Evolutionary conservation across 2,329 filamentous ascomycete genomes (phyloP).

Genomic region (Sarocladiaceae sp.): DNA sequence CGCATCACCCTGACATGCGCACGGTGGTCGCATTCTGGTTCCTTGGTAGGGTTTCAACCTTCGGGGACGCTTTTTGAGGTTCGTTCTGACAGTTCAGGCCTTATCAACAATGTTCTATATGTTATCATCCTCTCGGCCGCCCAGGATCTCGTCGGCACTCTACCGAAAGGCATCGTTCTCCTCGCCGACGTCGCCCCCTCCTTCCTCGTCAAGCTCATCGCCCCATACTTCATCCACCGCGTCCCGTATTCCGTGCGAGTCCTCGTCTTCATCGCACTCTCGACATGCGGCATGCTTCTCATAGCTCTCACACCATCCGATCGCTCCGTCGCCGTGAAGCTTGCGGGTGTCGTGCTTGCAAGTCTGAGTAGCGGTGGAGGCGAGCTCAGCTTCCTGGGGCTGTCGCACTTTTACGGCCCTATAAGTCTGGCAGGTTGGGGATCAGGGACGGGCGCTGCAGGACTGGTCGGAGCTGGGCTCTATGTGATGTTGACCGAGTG

Average conservation of each 20-base stretch:
- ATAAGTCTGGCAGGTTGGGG: slow-evolving; percentile 88
- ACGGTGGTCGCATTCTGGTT: slow-evolving; percentile 86
- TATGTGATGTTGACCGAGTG: slow-evolving; percentile 84
- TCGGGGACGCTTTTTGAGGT: neutral
- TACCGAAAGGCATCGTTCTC: slow-evolving; percentile 89
- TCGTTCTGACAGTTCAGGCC: slow-evolving; percentile 21
- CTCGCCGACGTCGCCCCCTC: slow-evolving; percentile 89
- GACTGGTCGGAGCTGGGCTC: slow-evolving; percentile 76
- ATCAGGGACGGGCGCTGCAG: slow-evolving; percentile 84
- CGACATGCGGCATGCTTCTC: slow-evolving; percentile 80
- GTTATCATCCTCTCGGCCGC: slow-evolving; percentile 94
- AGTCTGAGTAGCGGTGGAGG: slow-evolving; percentile 81
- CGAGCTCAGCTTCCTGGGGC: slow-evolving; percentile 81
- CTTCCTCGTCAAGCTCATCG: slow-evolving; percentile 79
- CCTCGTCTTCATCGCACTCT: slow-evolving; percentile 66
- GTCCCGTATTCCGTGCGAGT: slow-evolving; percentile 76
- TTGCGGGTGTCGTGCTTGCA: slow-evolving; percentile 77
- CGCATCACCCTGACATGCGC: slow-evolving; percentile 61
- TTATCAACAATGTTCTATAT: slow-evolving; percentile 95
- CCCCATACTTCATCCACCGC: slow-evolving; percentile 88
- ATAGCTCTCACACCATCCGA: slow-evolving; percentile 70
- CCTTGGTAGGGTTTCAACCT: slow-evolving; percentile 57
- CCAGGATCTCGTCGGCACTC: slow-evolving; percentile 85
- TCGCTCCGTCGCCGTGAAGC: slow-evolving; percentile 63
- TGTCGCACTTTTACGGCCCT: slow-evolving; percentile 90